Conservation (phyloP, 257 asterid genomes). For the Nicotiana otophora region DNA sequence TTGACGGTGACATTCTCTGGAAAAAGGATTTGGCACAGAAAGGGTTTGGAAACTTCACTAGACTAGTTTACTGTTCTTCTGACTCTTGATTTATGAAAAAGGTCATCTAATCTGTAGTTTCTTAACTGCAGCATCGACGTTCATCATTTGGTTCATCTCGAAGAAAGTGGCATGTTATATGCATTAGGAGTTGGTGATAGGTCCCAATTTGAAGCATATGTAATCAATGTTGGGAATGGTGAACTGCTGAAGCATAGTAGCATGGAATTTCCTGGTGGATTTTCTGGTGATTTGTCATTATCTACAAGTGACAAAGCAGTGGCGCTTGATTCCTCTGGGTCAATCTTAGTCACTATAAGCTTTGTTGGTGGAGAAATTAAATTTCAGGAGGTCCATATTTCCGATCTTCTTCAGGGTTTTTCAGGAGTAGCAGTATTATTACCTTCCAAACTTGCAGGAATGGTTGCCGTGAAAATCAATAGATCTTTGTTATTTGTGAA, state of each 20-base stretch:
- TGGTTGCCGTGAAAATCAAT: conserved; percentile 39
- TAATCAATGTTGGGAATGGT: conserved; percentile 59
- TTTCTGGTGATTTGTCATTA: conserved; percentile 78
- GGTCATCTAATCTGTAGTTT: conserved; percentile 2
- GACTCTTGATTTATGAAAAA: background rate
- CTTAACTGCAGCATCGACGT: conserved; percentile 60
- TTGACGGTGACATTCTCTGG: conserved; percentile 91
- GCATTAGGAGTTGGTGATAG: conserved; percentile 61
- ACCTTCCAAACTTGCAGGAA: conserved; percentile 65
- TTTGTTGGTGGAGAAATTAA: conserved; percentile 64
- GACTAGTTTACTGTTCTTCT: background rate
- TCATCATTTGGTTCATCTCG: conserved; percentile 58
- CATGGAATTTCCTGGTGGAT: conserved; percentile 48
- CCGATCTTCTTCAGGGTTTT: conserved; percentile 52
- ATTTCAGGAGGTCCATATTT: conserved; percentile 47
- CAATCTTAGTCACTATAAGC: conserved; percentile 45
- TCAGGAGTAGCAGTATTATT: conserved; percentile 52
- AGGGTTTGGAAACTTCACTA: conserved; percentile 43
- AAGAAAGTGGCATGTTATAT: conserved; percentile 50
- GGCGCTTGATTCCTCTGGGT: conserved; percentile 70
- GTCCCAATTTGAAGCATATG: conserved; percentile 54
- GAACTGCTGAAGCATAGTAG: conserved; percentile 56
- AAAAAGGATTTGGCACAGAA: conserved; percentile 66
- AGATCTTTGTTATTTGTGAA: conserved; percentile 41
- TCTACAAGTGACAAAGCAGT: conserved; percentile 55